Percentiles rank a stretch among this genome's conserved stretches.
Evolutionary conservation across 208 protist genomes (phyloP).

Genomic region (Wallacemonas collosoma): DNA sequence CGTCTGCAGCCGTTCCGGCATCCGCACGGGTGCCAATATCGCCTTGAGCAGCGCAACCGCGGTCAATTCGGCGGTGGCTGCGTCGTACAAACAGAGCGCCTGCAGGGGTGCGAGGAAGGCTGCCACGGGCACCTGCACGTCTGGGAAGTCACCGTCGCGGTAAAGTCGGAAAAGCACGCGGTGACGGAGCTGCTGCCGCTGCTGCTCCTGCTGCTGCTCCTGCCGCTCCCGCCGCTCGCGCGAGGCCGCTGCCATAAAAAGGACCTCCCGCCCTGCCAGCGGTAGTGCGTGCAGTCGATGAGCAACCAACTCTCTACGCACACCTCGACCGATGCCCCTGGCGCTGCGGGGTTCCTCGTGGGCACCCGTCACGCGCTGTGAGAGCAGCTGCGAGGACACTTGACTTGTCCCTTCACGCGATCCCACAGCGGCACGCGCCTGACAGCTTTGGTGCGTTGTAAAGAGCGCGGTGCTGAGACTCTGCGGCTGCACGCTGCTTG

Average conservation of each 20-base stretch:
- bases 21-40: background rate
- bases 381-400: conserved; percentile 18
- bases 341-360: background rate
- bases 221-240: conserved; percentile 19
- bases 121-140: conserved; percentile 75
- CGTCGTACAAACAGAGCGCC: conserved; percentile 63
- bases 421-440: background rate
- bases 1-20: too few relatives aligned
- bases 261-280: background rate
- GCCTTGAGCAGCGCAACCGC: conserved; percentile 16
- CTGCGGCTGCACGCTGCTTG: conserved; percentile 15
- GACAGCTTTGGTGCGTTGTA: background rate
- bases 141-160: conserved; percentile 73
- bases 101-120: conserved; percentile 85
- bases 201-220: conserved; percentile 13
- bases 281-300: conserved; percentile 23
- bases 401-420: background rate
- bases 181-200: conserved; percentile 10
- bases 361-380: conserved; percentile 10
- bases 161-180: conserved; percentile 43
- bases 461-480: background rate
- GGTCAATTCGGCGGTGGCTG: conserved; percentile 41
- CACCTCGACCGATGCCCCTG: background rate
- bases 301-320: background rate
- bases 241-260: conserved; percentile 17